Percentiles rank a stretch among this genome's conserved stretches.
phyloP scores from a whole-genome alignment of 176 grass and related monocot genomes.

The Pontederia crassipes region DNA sequence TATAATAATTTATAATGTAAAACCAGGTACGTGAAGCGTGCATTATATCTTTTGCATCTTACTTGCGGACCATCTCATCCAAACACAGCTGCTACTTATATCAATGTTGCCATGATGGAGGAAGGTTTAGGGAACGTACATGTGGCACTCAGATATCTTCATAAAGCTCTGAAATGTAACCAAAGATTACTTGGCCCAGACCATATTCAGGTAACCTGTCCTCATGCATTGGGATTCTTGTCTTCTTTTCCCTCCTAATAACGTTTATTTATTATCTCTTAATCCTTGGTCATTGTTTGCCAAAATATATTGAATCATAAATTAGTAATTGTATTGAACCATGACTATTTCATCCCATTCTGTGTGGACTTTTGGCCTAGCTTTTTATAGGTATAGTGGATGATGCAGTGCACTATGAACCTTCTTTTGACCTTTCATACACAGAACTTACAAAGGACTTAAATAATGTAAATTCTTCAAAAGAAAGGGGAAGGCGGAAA shows the following conservation, averaged over 20 bases:
- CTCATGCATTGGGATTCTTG: background rate
- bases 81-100: slow-evolving; percentile 99
- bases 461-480: no score
- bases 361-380: no score
- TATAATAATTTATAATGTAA: slow-evolving; percentile 24
- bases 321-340: no score
- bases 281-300: no score
- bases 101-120: slow-evolving; percentile 99
- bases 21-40: slow-evolving; percentile 96
- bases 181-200: slow-evolving; percentile 92
- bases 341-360: no score
- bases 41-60: slow-evolving; percentile 98
- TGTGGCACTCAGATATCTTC: slow-evolving; percentile 97
- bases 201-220: slow-evolving; percentile 80
- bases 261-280: background rate
- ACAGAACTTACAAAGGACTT: no score
- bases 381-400: no score
- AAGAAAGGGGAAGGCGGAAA: no score
- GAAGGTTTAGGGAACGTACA: slow-evolving; percentile 99
- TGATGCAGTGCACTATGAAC: no score
- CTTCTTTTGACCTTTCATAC: no score
- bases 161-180: slow-evolving; percentile 99
- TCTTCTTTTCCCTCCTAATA: slow-evolving; percentile 1
- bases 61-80: slow-evolving; percentile 98
- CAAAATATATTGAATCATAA: no score